Conservation (phyloP, 2,329 filamentous ascomycete species). For the Alternaria tenuissima region DNA sequence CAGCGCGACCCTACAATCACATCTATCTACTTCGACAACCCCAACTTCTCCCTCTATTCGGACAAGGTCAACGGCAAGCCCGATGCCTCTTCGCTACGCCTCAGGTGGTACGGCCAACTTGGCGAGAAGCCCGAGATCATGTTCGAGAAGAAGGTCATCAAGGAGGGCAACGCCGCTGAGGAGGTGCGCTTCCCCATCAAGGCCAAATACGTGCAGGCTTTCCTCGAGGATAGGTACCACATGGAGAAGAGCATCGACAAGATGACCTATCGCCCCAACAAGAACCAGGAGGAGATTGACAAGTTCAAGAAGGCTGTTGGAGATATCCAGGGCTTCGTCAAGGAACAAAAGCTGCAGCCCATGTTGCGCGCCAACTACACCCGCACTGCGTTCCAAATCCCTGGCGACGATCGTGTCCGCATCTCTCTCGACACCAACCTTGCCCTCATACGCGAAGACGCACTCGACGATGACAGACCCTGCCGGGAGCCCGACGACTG, state of each 20-base stretch:
- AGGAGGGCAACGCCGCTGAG: slow-evolving; percentile 76
- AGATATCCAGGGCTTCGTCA: slow-evolving; percentile 81
- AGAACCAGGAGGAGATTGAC: slow-evolving; percentile 70
- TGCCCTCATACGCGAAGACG: slow-evolving; percentile 79
- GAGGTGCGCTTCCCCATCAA: slow-evolving; percentile 87
- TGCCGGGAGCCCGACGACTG: slow-evolving; percentile 88
- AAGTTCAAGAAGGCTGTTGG: slow-evolving; percentile 75
- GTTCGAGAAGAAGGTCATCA: slow-evolving; percentile 88
- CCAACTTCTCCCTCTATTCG: slow-evolving; percentile 83
- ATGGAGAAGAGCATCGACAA: slow-evolving; percentile 92
- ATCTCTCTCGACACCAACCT: slow-evolving; percentile 94
- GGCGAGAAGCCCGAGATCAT: slow-evolving; percentile 79
- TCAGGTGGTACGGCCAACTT: slow-evolving; percentile 92
- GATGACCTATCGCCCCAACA: slow-evolving; percentile 78
- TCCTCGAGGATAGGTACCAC: slow-evolving; percentile 85
- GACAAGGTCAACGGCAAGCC: slow-evolving; percentile 80
- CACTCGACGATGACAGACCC: slow-evolving; percentile 81
- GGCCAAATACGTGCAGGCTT: slow-evolving; percentile 89
- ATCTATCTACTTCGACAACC: slow-evolving; percentile 94
- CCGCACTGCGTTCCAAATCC: slow-evolving; percentile 95
- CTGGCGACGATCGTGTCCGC: slow-evolving; percentile 85
- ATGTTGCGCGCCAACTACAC: slow-evolving; percentile 91
- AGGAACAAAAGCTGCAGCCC: slow-evolving; percentile 79
- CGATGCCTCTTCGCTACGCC: slow-evolving; percentile 81
- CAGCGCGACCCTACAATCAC: slow-evolving; percentile 88